phyloP scores from a whole-genome alignment of 306 rosid genomes.

The Herpetospermum pedunculosum region DNA sequence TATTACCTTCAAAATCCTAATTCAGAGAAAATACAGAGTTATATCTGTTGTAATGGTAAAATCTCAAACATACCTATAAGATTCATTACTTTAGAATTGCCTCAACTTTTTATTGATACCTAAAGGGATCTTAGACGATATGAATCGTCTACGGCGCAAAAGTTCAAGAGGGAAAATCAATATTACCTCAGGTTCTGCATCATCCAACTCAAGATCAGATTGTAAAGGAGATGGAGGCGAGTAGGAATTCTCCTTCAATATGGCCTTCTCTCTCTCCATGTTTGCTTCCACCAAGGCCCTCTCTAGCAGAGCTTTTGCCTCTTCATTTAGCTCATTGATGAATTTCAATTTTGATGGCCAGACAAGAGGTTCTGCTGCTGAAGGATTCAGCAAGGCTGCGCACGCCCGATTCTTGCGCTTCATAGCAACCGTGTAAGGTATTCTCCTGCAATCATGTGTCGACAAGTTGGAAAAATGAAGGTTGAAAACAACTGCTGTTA shows the following conservation, averaged over 20 bases:
- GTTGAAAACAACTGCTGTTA: neutral
- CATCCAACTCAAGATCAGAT: constrained; percentile 41
- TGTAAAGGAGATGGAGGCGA: constrained; percentile 27
- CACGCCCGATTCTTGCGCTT: constrained; percentile 56
- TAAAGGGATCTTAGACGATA: neutral
- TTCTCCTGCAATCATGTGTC: constrained; percentile 45
- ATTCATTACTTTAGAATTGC: neutral
- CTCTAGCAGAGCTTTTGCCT: constrained; percentile 70
- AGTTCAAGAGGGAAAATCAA: neutral
- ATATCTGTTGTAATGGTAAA: neutral
- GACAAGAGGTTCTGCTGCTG: constrained; percentile 80
- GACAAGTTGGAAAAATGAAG: neutral
- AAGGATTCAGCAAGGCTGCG: constrained; percentile 67
- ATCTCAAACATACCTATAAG: neutral
- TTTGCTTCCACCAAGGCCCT: constrained; percentile 72
- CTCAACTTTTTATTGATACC: neutral
- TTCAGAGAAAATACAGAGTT: neutral
- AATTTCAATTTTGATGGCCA: constrained; percentile 91
- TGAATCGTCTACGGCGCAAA: neutral
- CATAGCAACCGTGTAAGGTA: constrained; percentile 60
- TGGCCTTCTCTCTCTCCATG: constrained; percentile 68
- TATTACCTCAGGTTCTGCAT: constrained; percentile 51
- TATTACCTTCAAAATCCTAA: neutral
- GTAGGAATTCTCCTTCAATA: constrained; percentile 34
- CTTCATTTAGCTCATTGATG: constrained; percentile 74